These are phyloP conservation scores for Coemansia sp. DNA, from an alignment of 192 early-diverging fungal genomes.

Conservation along the genomic window DNA sequence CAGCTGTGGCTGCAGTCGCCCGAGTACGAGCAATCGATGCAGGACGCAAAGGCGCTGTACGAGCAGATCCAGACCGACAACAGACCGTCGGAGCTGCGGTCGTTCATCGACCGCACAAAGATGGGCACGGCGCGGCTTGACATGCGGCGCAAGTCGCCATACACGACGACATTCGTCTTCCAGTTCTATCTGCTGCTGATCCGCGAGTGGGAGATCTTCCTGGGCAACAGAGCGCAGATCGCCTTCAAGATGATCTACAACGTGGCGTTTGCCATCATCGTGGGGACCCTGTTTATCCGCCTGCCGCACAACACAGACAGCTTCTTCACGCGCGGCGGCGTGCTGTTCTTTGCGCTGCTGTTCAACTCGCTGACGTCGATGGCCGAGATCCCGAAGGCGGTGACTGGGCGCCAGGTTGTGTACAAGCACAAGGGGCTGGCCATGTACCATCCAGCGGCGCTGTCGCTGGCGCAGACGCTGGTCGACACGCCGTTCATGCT, in stretches of 20 bases:
- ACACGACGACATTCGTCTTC: conserved; percentile 63
- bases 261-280: conserved; percentile 67
- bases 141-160: conserved; percentile 59
- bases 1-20: conserved; percentile 55
- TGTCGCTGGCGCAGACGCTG: conserved; percentile 25
- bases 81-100: conserved; percentile 32
- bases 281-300: conserved; percentile 68
- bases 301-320: conserved; percentile 59
- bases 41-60: conserved; percentile 50
- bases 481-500: conserved; percentile 56
- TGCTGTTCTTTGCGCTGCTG: conserved; percentile 59
- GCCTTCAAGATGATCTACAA: conserved; percentile 61
- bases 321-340: conserved; percentile 60
- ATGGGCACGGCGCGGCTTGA: conserved; percentile 54
- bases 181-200: conserved; percentile 62
- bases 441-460: conserved; percentile 45
- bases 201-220: conserved; percentile 67
- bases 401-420: conserved; percentile 69
- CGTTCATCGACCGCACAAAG: conserved; percentile 60
- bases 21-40: conserved; percentile 29
- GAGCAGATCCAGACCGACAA: conserved; percentile 25
- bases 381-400: conserved; percentile 66
- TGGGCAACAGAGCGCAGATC: conserved; percentile 55
- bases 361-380: conserved; percentile 71
- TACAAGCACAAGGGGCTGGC: conserved; percentile 78